Evolutionary conservation across 805 yeast species (phyloP).

Genomic region (Wickerhamomyces silvicola): DNA sequence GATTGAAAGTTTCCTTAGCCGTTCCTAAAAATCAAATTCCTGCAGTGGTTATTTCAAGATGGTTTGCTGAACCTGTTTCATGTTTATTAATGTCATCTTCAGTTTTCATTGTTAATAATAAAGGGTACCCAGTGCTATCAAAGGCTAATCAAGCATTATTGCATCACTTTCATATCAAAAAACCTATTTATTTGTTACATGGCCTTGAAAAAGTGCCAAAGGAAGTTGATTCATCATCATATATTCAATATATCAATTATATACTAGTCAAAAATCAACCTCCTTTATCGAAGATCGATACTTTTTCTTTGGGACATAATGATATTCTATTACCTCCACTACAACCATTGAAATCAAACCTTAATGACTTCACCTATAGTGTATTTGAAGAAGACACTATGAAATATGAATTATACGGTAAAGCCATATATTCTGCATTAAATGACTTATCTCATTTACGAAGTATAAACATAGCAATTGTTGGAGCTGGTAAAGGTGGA

Average conservation of each 20-base stretch:
- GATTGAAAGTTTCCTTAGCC: conserved; percentile 67
- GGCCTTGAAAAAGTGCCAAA: conserved; percentile 41
- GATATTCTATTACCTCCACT: conserved; percentile 46
- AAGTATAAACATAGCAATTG: conserved; percentile 43
- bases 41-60: conserved; percentile 43
- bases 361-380: conserved; percentile 55
- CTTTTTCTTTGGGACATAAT: conserved; percentile 23
- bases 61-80: conserved; percentile 65
- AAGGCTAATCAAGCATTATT: conserved; percentile 48
- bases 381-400: conserved; percentile 63
- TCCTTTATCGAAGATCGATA: conserved; percentile 24
- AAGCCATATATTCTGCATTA: conserved; percentile 20
- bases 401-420: conserved; percentile 59
- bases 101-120: conserved; percentile 51
- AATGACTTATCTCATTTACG: conserved; percentile 12
- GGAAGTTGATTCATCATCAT: conserved; percentile 28
- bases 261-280: conserved; percentile 28
- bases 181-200: conserved; percentile 43
- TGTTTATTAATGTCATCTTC: conserved; percentile 50
- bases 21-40: conserved; percentile 59
- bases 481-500: conserved; percentile 91
- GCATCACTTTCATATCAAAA: conserved; percentile 35
- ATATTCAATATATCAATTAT: conserved; percentile 38
- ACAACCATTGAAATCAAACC: conserved; percentile 58
- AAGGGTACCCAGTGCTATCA: conserved; percentile 58